Percentiles rank a stretch among this genome's conserved stretches.
These are phyloP conservation scores for Niebla homalea DNA, from an alignment of 495 filamentous ascomycete species.

Conservation along the genomic window DNA sequence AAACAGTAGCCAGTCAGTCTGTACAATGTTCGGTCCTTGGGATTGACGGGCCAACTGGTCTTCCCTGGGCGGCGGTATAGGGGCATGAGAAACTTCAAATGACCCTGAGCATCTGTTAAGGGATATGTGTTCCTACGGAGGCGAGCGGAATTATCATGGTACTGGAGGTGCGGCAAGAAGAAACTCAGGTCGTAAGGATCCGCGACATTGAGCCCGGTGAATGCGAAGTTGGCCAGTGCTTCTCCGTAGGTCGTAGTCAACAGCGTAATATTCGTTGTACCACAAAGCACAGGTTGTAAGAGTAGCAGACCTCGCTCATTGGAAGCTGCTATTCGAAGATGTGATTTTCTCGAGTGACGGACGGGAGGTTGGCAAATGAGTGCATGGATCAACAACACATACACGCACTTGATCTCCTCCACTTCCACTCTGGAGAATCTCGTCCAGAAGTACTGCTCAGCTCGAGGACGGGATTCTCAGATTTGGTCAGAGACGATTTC, in stretches of 20 bases:
- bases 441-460: background rate
- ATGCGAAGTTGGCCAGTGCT: background rate
- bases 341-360: no score
- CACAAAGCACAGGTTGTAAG: background rate
- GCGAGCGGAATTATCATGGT: no score
- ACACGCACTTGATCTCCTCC: slow-evolving; percentile 1
- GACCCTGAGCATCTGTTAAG: no score
- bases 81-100: no score
- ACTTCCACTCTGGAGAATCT: background rate
- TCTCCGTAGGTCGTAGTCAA: background rate
- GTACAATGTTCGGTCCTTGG: no score
- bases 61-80: no score
- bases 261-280: background rate
- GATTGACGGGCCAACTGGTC: no score
- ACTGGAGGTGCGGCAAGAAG: no score
- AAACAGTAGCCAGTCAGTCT: no score
- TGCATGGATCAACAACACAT: background rate
- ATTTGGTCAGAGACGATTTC: background rate
- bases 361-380: background rate
- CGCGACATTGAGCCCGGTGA: background rate
- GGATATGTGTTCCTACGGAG: no score
- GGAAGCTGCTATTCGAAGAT: background rate
- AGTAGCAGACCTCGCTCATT: background rate
- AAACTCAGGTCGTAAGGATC: no score
- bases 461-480: background rate